Evolutionary conservation across 805 yeast genomes (phyloP), one percentile per base, ranked within the genome.

Genomic region (Wickerhamomyces mucosus): DNA sequence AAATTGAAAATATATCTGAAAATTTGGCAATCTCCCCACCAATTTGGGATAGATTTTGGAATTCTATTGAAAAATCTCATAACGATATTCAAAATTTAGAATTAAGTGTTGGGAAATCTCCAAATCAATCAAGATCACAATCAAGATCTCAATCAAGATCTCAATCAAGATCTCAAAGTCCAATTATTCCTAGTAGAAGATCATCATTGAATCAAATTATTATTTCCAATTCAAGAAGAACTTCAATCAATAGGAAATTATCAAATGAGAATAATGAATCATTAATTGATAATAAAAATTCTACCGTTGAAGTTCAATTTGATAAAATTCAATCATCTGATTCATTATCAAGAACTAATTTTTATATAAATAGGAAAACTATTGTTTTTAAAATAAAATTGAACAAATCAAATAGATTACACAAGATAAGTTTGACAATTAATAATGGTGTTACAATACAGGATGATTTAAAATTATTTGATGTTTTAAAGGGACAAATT

Each of bases 1-100:
- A 46, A 21, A 47, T 50, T 3, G 41, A 41, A 2, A 41, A 39
- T 9, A 38, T 50, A 27, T 33, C 47, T 2, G 40, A 41, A 4
- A 53, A 48, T 22, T 50, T 31, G 13, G 35, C 32, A 32, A 23
- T 23, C 16, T 10, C 15, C 26, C 7, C 40, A 16, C 55, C 45
- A 7, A 33, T 43, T 7, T 57, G 51, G 62, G 58, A 42, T 31
- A 46, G 37, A 31, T 51, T 46, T 36, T 58, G 57, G 63, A 53
- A 31, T 31, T 44, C 50, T 3, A 38, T 54, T 38, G 56, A 53
- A 22, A 46, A 42, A 29, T 50, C 55, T 4, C 45, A 40, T 14
- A 53, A 45, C 23, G 55, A 51, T 22, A 42, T 50, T 22, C 48
- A 48, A 15, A 34, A 24, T 25, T 36, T 51, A 33, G 48, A 46